Conservation (phyloP, 768 basidiomycete species). For the Hypholoma sublateritium region DNA sequence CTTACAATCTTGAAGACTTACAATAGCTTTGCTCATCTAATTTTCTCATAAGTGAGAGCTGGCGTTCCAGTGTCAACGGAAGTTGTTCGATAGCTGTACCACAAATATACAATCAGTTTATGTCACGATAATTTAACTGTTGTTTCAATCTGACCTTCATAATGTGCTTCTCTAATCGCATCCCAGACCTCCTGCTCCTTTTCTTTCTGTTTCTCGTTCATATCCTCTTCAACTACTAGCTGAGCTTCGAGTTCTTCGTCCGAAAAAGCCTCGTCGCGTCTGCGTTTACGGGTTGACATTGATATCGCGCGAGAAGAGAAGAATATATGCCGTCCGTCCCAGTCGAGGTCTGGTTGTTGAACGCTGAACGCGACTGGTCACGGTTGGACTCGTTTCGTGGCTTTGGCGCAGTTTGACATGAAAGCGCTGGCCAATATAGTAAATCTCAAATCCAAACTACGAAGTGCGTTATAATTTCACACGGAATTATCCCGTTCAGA, state of each 20-base stretch:
- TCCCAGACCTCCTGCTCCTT: slow-evolving; percentile 74
- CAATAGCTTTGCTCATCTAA: slow-evolving; percentile 67
- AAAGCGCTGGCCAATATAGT: too few species aligned
- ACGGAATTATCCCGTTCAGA: too few species aligned
- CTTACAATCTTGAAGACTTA: slow-evolving; percentile 24
- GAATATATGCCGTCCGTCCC: not conserved
- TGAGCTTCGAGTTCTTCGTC: slow-evolving; percentile 23
- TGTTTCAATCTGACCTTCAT: slow-evolving; percentile 54
- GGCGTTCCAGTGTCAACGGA: slow-evolving; percentile 71
- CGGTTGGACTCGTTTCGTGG: too few species aligned
- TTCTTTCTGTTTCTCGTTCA: slow-evolving; percentile 26
- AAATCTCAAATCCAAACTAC: too few species aligned
- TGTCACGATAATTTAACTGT: not conserved
- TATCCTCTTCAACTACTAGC: slow-evolving; percentile 24
- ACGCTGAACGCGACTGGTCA: too few species aligned
- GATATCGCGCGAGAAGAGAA: not conserved
- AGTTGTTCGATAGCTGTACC: slow-evolving; percentile 72
- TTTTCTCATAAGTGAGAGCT: slow-evolving; percentile 68
- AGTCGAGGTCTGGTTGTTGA: too few species aligned
- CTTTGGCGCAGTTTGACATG: too few species aligned
- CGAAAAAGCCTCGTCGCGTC: slow-evolving; percentile 40
- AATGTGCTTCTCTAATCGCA: slow-evolving; percentile 74
- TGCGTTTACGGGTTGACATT: slow-evolving; percentile 47
- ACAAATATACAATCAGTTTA: not conserved
- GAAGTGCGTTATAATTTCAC: too few species aligned